Percentiles rank a stretch among this genome's conserved stretches.
phyloP scores from a whole-genome alignment of 1,139 yeast genomes.

The Hansenula lynferdii region DNA sequence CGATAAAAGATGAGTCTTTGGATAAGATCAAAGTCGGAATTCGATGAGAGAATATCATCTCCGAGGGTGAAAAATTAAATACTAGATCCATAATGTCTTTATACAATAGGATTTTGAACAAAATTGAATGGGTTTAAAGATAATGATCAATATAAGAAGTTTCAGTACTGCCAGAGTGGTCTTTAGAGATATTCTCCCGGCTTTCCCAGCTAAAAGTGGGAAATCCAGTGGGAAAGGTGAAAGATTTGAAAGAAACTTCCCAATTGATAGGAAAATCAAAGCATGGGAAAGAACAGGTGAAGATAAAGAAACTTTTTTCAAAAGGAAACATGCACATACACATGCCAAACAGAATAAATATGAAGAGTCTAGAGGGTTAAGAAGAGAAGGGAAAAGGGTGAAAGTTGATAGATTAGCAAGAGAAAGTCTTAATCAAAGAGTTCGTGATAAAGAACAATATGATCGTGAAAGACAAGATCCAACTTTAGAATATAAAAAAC shows the following conservation, averaged over 20 bases:
- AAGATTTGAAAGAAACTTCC: constrained; percentile 40
- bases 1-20: neutral
- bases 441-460: too few relatives aligned
- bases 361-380: constrained; percentile 5
- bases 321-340: constrained; percentile 50
- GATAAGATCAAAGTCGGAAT: neutral
- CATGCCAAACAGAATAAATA: constrained; percentile 43
- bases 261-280: constrained; percentile 31
- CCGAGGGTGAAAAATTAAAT: constrained; percentile 4
- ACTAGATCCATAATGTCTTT: neutral
- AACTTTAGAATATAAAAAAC: constrained; percentile 10
- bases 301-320: constrained; percentile 51
- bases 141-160: neutral
- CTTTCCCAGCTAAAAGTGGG: constrained; percentile 7
- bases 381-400: too few relatives aligned
- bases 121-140: neutral
- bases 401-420: too few relatives aligned
- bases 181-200: constrained; percentile 4
- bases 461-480: too few relatives aligned
- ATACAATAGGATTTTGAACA: neutral
- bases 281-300: constrained; percentile 58
- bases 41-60: neutral
- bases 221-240: constrained; percentile 1
- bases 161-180: neutral
- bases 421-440: neutral